A percentile compares a stretch with the other conserved stretches of the same genome.
phyloP scores from a whole-genome alignment of 2,329 filamentous ascomycete genomes.

The Geosmithia flava region DNA sequence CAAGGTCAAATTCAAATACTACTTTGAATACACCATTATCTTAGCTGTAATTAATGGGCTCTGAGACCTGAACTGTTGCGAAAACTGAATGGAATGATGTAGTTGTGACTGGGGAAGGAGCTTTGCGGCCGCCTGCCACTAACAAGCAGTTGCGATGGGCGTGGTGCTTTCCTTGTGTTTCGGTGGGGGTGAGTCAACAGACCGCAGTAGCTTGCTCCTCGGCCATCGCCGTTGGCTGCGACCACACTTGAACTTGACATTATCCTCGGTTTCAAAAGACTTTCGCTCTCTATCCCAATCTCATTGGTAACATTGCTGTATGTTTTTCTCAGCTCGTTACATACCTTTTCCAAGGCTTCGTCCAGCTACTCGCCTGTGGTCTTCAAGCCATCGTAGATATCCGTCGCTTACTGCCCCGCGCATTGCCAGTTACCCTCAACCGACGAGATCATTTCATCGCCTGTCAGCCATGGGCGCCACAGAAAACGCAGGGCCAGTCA shows the following conservation, averaged over 20 bases:
- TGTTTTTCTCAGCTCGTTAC: not conserved
- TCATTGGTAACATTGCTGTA: not conserved
- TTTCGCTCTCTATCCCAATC: not conserved
- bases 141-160: too few relatives aligned
- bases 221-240: not conserved
- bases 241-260: not conserved
- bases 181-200: not conserved
- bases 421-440: not conserved
- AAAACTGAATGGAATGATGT: too few relatives aligned
- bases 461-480: not conserved
- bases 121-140: too few relatives aligned
- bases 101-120: too few relatives aligned
- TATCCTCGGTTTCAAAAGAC: not conserved
- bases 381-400: not conserved
- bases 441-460: not conserved
- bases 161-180: not conserved
- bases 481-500: conserved; percentile 5
- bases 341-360: not conserved
- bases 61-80: too few relatives aligned
- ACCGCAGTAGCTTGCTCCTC: not conserved
- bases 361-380: not conserved
- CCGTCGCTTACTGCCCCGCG: not conserved
- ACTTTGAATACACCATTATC: too few relatives aligned
- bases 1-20: too few relatives aligned
- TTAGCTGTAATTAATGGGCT: too few relatives aligned